Conservation (phyloP, 1,284 basidiomycete species). For the Boletellus deceptivus region DNA sequence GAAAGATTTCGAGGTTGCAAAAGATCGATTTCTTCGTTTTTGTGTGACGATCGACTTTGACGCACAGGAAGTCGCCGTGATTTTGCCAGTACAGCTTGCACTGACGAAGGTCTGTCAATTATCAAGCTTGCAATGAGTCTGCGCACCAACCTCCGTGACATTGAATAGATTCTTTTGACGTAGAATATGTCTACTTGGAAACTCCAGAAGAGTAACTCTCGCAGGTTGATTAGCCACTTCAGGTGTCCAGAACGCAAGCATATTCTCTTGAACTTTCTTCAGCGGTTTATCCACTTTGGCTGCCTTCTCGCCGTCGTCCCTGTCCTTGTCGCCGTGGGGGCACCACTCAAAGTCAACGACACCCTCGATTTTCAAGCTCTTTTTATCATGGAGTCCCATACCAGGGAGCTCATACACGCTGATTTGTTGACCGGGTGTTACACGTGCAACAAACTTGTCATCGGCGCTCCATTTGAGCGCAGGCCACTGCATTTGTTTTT, state of each 20-base stretch:
- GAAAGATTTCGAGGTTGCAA: constrained; percentile 98
- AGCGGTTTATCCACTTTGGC: constrained; percentile 45
- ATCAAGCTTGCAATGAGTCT: not conserved
- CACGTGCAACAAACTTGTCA: constrained; percentile 87
- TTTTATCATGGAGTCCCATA: constrained; percentile 96
- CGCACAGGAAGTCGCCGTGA: constrained; percentile 97
- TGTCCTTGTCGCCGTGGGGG: constrained; percentile 88
- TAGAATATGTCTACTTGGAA: constrained; percentile 83
- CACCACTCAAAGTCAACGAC: constrained; percentile 99
- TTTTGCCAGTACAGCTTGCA: constrained; percentile 99
- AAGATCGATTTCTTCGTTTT: constrained; percentile 99
- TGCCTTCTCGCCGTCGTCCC: constrained; percentile 68
- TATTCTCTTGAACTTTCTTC: constrained; percentile 82
- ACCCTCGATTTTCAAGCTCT: constrained; percentile 97
- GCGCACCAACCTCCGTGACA: constrained; percentile 81
- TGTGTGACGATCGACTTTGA: constrained; percentile 98
- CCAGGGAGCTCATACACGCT: constrained; percentile 94
- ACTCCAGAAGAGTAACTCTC: constrained; percentile 87
- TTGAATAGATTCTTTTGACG: constrained; percentile 99
- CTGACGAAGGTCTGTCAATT: constrained; percentile 41
- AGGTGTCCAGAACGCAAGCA: constrained; percentile 97
- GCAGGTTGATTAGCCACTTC: constrained; percentile 97
- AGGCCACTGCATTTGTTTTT: constrained; percentile 91
- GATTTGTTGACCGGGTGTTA: constrained; percentile 89
- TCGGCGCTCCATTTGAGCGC: constrained; percentile 98